Conservation (phyloP, 2,329 filamentous ascomycete species). For the Exophiala phaeomuriformis region DNA sequence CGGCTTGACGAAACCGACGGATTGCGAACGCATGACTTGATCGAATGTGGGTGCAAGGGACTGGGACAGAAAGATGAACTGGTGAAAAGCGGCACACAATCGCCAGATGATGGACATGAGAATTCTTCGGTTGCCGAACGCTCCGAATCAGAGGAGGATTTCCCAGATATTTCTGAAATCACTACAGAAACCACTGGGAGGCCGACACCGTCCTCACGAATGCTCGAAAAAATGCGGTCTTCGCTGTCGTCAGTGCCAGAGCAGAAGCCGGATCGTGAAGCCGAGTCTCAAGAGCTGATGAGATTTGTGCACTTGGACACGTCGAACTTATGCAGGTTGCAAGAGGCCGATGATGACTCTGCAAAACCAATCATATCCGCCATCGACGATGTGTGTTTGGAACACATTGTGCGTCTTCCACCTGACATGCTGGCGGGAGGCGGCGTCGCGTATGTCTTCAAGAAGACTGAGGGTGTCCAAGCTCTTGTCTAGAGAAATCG, state of each 20-base stretch:
- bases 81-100: neutral
- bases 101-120: neutral
- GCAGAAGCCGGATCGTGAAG: slow-evolving; percentile 23
- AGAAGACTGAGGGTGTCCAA: slow-evolving; percentile 18
- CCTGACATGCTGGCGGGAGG: slow-evolving; percentile 18
- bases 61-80: slow-evolving; percentile 35
- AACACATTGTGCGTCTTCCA: slow-evolving; percentile 20
- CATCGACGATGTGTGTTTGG: slow-evolving; percentile 24
- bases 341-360: slow-evolving; percentile 1
- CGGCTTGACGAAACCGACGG: slow-evolving; percentile 52
- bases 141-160: slow-evolving; percentile 15
- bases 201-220: neutral
- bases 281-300: slow-evolving; percentile 39
- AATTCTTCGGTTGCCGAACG: neutral
- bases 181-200: neutral
- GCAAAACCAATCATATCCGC: slow-evolving; percentile 1
- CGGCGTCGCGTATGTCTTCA: slow-evolving; percentile 25
- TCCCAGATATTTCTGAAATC: slow-evolving; percentile 25
- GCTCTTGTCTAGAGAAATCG: neutral
- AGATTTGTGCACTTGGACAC: slow-evolving; percentile 41
- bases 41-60: slow-evolving; percentile 57
- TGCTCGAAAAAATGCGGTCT: neutral
- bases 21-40: slow-evolving; percentile 62
- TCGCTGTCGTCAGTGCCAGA: neutral
- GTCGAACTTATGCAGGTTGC: slow-evolving; percentile 24